Evolutionary conservation across 139 green algal species (phyloP).

Genomic region (Chlorella sp.): DNA sequence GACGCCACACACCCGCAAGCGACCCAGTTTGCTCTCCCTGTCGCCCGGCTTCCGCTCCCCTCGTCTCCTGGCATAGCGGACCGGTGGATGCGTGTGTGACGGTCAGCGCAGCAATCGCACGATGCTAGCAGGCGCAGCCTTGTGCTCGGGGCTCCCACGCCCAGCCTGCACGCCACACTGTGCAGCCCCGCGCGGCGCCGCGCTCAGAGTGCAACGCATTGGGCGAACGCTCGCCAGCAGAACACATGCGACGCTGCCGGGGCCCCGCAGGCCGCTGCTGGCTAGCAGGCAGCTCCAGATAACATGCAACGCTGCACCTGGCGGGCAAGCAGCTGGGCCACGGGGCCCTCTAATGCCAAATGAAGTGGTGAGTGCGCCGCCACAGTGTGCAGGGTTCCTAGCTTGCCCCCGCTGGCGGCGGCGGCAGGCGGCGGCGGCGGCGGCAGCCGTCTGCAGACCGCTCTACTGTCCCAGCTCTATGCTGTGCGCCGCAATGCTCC

Average conservation of each 20-base stretch:
- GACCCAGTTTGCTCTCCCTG: too few relatives aligned
- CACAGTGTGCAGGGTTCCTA: neutral
- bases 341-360: neutral
- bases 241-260: neutral
- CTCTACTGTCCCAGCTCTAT: neutral
- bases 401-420: neutral
- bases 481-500: neutral
- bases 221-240: neutral
- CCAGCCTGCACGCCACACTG: neutral
- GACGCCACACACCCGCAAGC: too few relatives aligned
- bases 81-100: too few relatives aligned
- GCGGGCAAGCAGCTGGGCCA: neutral
- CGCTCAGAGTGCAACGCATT: neutral
- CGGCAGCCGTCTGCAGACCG: neutral
- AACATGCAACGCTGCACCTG: constrained; percentile 7
- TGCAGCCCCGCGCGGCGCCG: neutral
- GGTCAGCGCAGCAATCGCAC: neutral
- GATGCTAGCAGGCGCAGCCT: neutral
- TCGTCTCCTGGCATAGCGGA: too few relatives aligned
- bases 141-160: neutral
- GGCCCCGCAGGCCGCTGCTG: neutral
- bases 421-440: neutral
- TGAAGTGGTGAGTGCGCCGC: constrained; percentile 25
- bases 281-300: constrained; percentile 10
- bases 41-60: too few relatives aligned